Evolutionary conservation across 306 rosid genomes (phyloP).

Genomic region (Oxytropis ochrocephala): DNA sequence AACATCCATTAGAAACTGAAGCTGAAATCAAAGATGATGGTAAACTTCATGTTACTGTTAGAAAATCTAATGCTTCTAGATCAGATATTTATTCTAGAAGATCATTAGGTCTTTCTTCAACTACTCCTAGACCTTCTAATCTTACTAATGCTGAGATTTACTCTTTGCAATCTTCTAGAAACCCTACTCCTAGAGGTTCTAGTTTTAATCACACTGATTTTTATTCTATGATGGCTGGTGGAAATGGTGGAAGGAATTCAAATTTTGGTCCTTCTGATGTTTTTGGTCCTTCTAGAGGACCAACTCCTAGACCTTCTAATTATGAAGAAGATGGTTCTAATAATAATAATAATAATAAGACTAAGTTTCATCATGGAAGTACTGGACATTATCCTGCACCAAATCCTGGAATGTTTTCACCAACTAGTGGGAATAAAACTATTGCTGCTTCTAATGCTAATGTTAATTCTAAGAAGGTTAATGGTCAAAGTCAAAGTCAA

Average conservation of each 20-base stretch:
- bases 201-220: slow-evolving; percentile 85
- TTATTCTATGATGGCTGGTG: slow-evolving; percentile 80
- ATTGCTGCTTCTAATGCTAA: slow-evolving; percentile 18
- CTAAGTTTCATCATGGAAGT: slow-evolving; percentile 26
- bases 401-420: slow-evolving; percentile 86
- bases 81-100: slow-evolving; percentile 79
- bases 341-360: slow-evolving; percentile 18
- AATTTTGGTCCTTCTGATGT: slow-evolving; percentile 77
- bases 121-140: slow-evolving; percentile 74
- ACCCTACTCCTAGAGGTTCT: slow-evolving; percentile 88
- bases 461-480: slow-evolving; percentile 42
- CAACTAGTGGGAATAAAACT: slow-evolving; percentile 38
- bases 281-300: slow-evolving; percentile 74
- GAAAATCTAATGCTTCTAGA: slow-evolving; percentile 79
- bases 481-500: slow-evolving; percentile 44
- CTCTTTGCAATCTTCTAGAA: slow-evolving; percentile 72
- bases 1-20: slow-evolving; percentile 71
- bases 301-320: slow-evolving; percentile 79
- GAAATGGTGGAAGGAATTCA: slow-evolving; percentile 69
- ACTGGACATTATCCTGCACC: slow-evolving; percentile 78
- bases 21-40: slow-evolving; percentile 87
- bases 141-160: slow-evolving; percentile 89
- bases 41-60: slow-evolving; percentile 75
- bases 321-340: slow-evolving; percentile 54
- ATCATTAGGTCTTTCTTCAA: slow-evolving; percentile 62